Percentiles rank a stretch among this genome's conserved stretches.
Evolutionary conservation across 306 rosid genomes (phyloP).

Genomic region (Cucurbita maxima): DNA sequence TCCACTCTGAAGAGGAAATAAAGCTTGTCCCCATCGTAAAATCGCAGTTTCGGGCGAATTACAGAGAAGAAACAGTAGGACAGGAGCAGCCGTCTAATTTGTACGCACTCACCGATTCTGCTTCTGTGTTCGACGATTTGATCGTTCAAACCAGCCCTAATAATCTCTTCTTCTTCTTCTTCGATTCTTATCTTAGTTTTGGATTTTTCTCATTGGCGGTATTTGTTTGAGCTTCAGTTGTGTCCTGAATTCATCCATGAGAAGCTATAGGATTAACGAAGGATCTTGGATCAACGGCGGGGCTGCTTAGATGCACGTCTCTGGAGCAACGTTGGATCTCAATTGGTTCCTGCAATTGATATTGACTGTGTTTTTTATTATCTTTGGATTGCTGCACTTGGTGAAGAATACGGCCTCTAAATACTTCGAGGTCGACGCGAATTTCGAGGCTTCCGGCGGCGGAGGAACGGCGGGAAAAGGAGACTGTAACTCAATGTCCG

Average conservation of each 20-base stretch:
- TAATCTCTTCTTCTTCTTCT: not conserved
- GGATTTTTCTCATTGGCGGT: not conserved
- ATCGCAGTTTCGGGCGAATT: not conserved
- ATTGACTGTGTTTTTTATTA: constrained; percentile 26
- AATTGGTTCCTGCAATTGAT: constrained; percentile 68
- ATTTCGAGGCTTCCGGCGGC: constrained; percentile 27
- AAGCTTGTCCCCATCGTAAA: not conserved
- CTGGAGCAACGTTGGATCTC: constrained; percentile 64
- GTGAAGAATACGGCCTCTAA: constrained; percentile 72
- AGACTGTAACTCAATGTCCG: constrained; percentile 42
- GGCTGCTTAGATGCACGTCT: constrained; percentile 70
- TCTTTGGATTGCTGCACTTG: constrained; percentile 39
- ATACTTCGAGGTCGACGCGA: constrained; percentile 81
- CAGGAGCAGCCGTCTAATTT: constrained; percentile 3
- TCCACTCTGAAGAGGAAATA: not conserved
- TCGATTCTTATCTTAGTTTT: not conserved
- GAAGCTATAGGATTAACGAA: constrained; percentile 18
- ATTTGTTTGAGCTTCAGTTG: not conserved
- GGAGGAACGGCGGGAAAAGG: constrained; percentile 14
- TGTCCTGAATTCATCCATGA: constrained; percentile 31
- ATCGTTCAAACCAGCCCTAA: constrained; percentile 7
- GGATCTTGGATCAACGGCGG: constrained; percentile 19
- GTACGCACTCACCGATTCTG: constrained; percentile 3
- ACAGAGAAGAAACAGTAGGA: not conserved
- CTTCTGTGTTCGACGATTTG: not conserved